phyloP scores from a whole-genome alignment of 2,329 filamentous ascomycete species.

The Aspergillus fijiensis region DNA sequence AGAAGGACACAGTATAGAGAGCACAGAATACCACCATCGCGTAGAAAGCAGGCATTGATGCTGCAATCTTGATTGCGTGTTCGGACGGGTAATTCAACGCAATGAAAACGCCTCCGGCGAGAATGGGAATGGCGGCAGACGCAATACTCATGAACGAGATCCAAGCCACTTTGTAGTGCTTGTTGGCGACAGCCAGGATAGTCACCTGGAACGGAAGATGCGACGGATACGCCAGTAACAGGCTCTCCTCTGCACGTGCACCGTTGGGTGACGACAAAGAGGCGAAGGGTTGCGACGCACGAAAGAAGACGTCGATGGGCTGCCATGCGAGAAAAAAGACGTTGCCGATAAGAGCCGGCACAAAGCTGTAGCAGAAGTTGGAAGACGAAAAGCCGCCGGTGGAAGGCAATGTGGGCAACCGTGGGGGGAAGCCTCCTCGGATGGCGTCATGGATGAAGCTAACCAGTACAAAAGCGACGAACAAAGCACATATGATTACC shows the following conservation, averaged over 20 bases:
- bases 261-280: slow-evolving; percentile 54
- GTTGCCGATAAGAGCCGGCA: slow-evolving; percentile 59
- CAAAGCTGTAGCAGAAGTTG: slow-evolving; percentile 78
- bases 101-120: slow-evolving; percentile 63
- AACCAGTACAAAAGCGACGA: slow-evolving; percentile 71
- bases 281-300: slow-evolving; percentile 59
- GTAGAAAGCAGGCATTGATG: slow-evolving; percentile 71
- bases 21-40: slow-evolving; percentile 70
- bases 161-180: slow-evolving; percentile 59
- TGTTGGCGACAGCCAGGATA: slow-evolving; percentile 52
- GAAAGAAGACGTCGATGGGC: slow-evolving; percentile 60
- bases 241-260: slow-evolving; percentile 53
- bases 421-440: slow-evolving; percentile 68
- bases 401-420: slow-evolving; percentile 61
- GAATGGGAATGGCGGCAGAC: slow-evolving; percentile 55
- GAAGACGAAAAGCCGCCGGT: slow-evolving; percentile 73
- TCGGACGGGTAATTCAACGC: slow-evolving; percentile 55
- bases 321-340: slow-evolving; percentile 60
- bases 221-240: slow-evolving; percentile 59
- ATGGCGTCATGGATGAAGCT: slow-evolving; percentile 73
- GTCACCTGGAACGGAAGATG: slow-evolving; percentile 55
- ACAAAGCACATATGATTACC: slow-evolving; percentile 58
- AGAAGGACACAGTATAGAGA: slow-evolving; percentile 66
- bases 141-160: slow-evolving; percentile 55
- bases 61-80: slow-evolving; percentile 60